Conservation (phyloP, 1,284 basidiomycete genomes). For the Rhizoctonia solani region DNA sequence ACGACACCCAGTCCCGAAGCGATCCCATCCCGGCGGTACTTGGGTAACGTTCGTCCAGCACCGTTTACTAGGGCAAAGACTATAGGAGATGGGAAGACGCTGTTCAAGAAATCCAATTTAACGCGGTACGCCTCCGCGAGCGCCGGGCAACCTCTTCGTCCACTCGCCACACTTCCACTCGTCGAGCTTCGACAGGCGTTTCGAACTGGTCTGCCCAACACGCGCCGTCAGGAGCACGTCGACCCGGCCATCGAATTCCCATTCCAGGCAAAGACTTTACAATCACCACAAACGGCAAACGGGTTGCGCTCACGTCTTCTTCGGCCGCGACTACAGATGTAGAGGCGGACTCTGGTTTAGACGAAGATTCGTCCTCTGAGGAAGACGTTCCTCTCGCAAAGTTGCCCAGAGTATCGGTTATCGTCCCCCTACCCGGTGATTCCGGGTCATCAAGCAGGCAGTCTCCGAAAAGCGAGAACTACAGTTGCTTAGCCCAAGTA, state of each 20-base stretch:
- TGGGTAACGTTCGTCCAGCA: neutral
- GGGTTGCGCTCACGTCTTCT: neutral
- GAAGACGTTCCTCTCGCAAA: neutral
- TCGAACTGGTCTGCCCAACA: too few relatives aligned
- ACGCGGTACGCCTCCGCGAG: too few relatives aligned
- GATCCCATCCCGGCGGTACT: neutral
- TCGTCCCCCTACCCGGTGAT: neutral
- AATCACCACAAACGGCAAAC: neutral
- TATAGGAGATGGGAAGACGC: too few relatives aligned
- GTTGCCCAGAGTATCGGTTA: constrained; percentile 8
- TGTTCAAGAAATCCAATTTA: too few relatives aligned
- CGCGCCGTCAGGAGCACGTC: too few relatives aligned
- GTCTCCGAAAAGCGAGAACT: too few relatives aligned
- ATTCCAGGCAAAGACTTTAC: neutral
- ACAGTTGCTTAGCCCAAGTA: neutral
- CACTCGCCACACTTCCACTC: neutral
- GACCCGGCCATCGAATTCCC: too few relatives aligned
- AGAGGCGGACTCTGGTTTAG: too few relatives aligned
- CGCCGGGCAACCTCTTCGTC: neutral
- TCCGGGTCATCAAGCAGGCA: too few relatives aligned
- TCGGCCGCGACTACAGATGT: too few relatives aligned
- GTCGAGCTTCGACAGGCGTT: neutral
- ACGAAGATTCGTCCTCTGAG: neutral
- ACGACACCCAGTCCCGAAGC: neutral
- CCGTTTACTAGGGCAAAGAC: too few relatives aligned